A percentile compares a stretch with the other conserved stretches of the same genome.
phyloP scores from a whole-genome alignment of 1,284 basidiomycete species.

The Fomitopsis betulina region DNA sequence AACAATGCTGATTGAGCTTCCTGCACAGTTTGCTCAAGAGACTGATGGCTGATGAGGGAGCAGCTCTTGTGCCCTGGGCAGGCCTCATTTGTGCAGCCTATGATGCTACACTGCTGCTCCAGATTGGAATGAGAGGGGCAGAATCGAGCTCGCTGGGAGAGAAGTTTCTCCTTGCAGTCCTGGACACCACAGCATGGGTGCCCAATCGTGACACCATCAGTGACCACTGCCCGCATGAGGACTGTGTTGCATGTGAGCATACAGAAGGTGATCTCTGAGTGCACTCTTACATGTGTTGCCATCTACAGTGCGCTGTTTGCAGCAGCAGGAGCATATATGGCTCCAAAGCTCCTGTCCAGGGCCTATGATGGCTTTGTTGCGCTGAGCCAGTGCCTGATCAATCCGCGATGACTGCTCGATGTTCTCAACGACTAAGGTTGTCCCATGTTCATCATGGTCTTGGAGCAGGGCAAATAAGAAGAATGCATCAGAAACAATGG shows the following conservation, averaged over 20 bases:
- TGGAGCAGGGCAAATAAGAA: neutral
- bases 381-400: neutral
- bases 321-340: neutral
- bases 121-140: slow-evolving; percentile 18
- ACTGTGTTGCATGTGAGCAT: neutral
- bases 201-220: slow-evolving; percentile 28
- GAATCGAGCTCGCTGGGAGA: slow-evolving; percentile 21
- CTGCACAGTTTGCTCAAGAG: slow-evolving; percentile 3
- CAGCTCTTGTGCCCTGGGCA: neutral
- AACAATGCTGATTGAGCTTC: neutral
- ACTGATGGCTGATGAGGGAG: neutral
- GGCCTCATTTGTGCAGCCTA: neutral
- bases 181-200: slow-evolving; percentile 23
- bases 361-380: neutral
- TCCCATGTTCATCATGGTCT: neutral
- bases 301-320: neutral
- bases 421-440: neutral
- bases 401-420: neutral
- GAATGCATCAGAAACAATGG: neutral
- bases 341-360: neutral
- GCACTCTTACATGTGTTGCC: neutral
- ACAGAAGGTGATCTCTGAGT: neutral
- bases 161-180: slow-evolving; percentile 19
- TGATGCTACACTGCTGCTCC: slow-evolving; percentile 16
- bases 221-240: slow-evolving; percentile 20